phyloP scores from a whole-genome alignment of 768 basidiomycete species.

The Russula foetens region DNA sequence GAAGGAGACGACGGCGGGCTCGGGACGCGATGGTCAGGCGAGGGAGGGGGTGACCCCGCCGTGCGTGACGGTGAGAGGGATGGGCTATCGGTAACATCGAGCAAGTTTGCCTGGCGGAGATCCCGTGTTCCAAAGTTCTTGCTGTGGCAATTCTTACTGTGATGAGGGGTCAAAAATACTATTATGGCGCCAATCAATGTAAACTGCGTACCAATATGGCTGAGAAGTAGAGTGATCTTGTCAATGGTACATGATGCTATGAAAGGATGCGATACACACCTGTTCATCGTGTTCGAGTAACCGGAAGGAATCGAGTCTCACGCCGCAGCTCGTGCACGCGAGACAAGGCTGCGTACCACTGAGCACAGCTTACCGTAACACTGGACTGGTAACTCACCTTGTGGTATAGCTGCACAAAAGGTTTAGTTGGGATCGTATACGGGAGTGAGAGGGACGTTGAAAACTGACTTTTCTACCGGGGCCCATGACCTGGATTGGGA shows the following conservation, averaged over 20 bases:
- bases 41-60: conserved; percentile 1
- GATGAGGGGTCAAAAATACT: neutral
- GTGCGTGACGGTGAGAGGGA: conserved; percentile 25
- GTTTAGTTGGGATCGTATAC: conserved; percentile 2
- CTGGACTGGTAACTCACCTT: conserved; percentile 38
- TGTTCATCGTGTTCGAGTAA: conserved; percentile 79
- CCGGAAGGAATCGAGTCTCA: conserved; percentile 67
- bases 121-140: conserved; percentile 74
- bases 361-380: conserved; percentile 5
- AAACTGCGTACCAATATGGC: conserved; percentile 37
- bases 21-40: conserved; percentile 27
- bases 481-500: conserved; percentile 55
- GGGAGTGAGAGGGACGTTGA: neutral
- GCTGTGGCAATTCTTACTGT: conserved; percentile 75
- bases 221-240: conserved; percentile 13
- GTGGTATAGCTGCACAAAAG: conserved; percentile 58
- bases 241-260: conserved; percentile 6
- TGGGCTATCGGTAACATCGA: conserved; percentile 34
- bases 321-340: conserved; percentile 66
- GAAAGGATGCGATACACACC: conserved; percentile 32
- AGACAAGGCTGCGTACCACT: conserved; percentile 56
- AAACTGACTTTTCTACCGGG: conserved; percentile 75
- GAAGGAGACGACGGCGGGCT: conserved; percentile 27
- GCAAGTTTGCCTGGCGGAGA: conserved; percentile 63
- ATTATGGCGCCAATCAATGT: neutral